These are phyloP conservation scores for Trypanosoma lewisi DNA, from an alignment of 208 protist genomes.

Conservation along the genomic window DNA sequence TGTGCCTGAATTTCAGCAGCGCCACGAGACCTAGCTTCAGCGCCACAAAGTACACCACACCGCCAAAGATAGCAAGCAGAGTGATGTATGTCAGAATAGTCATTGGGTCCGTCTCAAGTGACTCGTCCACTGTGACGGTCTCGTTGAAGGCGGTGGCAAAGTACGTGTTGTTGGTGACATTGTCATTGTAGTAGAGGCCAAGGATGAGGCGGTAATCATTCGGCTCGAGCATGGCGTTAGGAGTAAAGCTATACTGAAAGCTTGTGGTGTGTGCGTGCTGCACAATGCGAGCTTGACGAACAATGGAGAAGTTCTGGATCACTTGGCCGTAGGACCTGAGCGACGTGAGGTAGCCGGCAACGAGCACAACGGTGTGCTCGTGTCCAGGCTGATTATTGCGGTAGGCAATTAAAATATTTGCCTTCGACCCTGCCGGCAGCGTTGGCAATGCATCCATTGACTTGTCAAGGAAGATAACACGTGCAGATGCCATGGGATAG, in stretches of 20 bases:
- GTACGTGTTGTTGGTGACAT: conserved; percentile 60
- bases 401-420: conserved; percentile 57
- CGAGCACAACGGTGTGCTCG: conserved; percentile 51
- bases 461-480: conserved; percentile 61
- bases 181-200: conserved; percentile 70
- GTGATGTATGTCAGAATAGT: conserved; percentile 85
- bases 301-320: conserved; percentile 89
- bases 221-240: conserved; percentile 65
- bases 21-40: conserved; percentile 52
- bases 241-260: conserved; percentile 82
- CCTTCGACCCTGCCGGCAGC: conserved; percentile 46
- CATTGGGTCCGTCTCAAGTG: conserved; percentile 70
- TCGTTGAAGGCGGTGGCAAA: conserved; percentile 72
- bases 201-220: conserved; percentile 83
- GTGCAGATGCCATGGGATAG: conserved; percentile 7
- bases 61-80: conserved; percentile 54
- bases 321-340: conserved; percentile 35
- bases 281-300: conserved; percentile 72
- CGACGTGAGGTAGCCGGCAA: conserved; percentile 55
- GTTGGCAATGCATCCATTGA: conserved; percentile 33
- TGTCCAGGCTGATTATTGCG: conserved; percentile 48
- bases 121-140: conserved; percentile 67
- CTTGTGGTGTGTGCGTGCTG: conserved; percentile 54
- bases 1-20: conserved; percentile 16
- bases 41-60: conserved; percentile 46